Evolutionary conservation across 2,329 filamentous ascomycete species (phyloP), one percentile per base, ranked within the genome.

Genomic region (Pyricularia grisea): DNA sequence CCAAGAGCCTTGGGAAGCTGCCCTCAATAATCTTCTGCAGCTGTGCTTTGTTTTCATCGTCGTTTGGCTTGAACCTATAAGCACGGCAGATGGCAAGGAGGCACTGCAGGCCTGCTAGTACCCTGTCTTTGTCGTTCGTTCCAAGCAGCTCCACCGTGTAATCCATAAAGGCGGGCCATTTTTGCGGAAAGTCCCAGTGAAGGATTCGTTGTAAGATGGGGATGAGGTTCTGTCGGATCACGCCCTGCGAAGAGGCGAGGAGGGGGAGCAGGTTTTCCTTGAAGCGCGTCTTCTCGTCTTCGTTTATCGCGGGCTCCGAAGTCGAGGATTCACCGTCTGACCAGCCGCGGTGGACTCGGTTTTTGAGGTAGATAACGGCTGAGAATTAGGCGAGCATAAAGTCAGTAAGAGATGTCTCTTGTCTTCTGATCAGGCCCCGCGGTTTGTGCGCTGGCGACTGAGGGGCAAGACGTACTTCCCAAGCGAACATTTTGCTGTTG

Each of bases 351-450:
- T 92, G 94, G 79, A 98, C 91, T 78, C 94, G 91, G 82, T 99
- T 98, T 84, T 99, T 99, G 79, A 98, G 88, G 82, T 98, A 99
- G 75, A 99, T 92, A 77, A 94, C 94, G 76, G 93, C 94, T 97
- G 25, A 23, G 60, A 0, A 42, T 50, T 61, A n/a, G 12, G 61
- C 25, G 28, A 66, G 58, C 25, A 58, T 67, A 66, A 68, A 69
- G 68, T 68, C 71, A 68, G 71, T 58, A 50, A 23, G 5, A 11
- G 4, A 30, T 65, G 20, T 31, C 25, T 36, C 20, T 36, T 30
- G 64, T 20, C 20, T 4, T 25, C 9, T 4, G 17, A 9, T 33
- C 30, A n/a, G 23, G n/a, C 64, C 23, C 20, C 64, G 30, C 27
- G 64, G 70, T 67, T 30, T 14, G n/a, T 20, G 50, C n/a, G 27